Evolutionary conservation across 805 yeast genomes (phyloP).

Genomic region (Ogataea chonburiensis): DNA sequence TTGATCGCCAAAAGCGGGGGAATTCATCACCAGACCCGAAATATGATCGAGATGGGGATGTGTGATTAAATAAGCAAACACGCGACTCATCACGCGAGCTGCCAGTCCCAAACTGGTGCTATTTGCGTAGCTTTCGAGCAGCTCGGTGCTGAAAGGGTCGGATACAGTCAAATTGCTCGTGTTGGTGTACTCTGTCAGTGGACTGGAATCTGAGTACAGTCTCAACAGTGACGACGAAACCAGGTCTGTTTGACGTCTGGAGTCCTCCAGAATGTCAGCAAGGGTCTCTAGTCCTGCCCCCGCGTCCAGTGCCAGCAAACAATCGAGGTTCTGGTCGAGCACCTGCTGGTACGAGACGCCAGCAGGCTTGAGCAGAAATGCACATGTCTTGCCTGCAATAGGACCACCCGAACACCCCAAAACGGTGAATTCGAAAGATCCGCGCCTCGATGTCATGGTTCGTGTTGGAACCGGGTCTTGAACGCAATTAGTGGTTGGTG

Average conservation of each 20-base stretch:
- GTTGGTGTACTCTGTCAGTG: constrained; percentile 13
- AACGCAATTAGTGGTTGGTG: too few species aligned
- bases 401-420: constrained; percentile 90
- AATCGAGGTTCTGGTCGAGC: constrained; percentile 28
- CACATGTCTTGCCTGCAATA: constrained; percentile 64
- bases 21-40: constrained; percentile 63
- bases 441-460: neutral
- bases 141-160: constrained; percentile 10
- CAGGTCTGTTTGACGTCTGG: constrained; percentile 2
- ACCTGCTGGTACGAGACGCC: constrained; percentile 41
- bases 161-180: constrained; percentile 1
- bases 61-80: constrained; percentile 55
- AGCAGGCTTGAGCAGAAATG: constrained; percentile 62
- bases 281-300: constrained; percentile 70
- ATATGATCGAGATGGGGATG: constrained; percentile 89
- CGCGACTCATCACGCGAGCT: constrained; percentile 32
- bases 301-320: constrained; percentile 67
- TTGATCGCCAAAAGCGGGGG: constrained; percentile 48
- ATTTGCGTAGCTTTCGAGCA: constrained; percentile 5
- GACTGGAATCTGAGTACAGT: constrained; percentile 19
- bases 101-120: constrained; percentile 16
- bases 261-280: constrained; percentile 34
- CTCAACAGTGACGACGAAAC: constrained; percentile 15
- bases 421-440: constrained; percentile 55
- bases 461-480: too few species aligned